A percentile compares a stretch with the other conserved stretches of the same genome.
These are phyloP conservation scores for Cutaneotrichosporon mucoides DNA, from an alignment of 1,284 basidiomycete genomes.

Conservation along the genomic window DNA sequence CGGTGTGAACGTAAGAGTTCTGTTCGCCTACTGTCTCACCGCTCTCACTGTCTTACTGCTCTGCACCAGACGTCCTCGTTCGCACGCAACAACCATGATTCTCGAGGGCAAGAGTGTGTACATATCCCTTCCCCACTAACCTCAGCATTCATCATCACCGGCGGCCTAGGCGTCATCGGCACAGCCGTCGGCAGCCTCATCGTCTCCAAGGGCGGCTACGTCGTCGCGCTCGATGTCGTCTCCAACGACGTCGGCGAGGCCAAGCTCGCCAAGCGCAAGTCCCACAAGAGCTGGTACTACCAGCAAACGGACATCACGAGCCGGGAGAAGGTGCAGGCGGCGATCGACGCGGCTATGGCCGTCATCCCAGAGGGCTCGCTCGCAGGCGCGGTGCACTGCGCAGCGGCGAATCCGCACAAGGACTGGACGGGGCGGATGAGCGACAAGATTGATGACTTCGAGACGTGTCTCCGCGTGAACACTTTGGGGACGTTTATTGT, in stretches of 20 bases:
- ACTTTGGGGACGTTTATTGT: conserved; percentile 22
- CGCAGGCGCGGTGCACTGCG: conserved; percentile 25
- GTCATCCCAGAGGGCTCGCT: conserved; percentile 17
- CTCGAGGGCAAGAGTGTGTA: not conserved
- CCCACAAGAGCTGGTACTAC: conserved; percentile 3
- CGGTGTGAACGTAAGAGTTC: not conserved
- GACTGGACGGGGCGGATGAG: conserved; percentile 7
- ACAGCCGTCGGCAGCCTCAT: not conserved
- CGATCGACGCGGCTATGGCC: conserved; percentile 5
- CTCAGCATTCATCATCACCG: conserved; percentile 2
- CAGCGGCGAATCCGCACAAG: conserved; percentile 13
- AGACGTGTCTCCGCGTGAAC: conserved; percentile 16
- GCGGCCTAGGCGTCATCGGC: conserved; percentile 8
- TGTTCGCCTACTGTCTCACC: not conserved
- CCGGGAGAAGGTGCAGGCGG: conserved; percentile 5
- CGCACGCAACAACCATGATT: not conserved
- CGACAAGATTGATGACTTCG: conserved; percentile 16
- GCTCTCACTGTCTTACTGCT: too few relatives aligned
- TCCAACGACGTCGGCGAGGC: not conserved
- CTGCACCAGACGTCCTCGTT: too few relatives aligned
- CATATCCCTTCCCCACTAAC: not conserved
- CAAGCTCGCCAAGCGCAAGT: not conserved
- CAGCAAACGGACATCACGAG: conserved; percentile 12
- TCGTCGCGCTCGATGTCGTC: conserved; percentile 1
- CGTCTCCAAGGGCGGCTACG: conserved; percentile 4